Base-by-base conservation (phyloP, 23 red algal species). In the Gracilaria gracilis region DNA sequence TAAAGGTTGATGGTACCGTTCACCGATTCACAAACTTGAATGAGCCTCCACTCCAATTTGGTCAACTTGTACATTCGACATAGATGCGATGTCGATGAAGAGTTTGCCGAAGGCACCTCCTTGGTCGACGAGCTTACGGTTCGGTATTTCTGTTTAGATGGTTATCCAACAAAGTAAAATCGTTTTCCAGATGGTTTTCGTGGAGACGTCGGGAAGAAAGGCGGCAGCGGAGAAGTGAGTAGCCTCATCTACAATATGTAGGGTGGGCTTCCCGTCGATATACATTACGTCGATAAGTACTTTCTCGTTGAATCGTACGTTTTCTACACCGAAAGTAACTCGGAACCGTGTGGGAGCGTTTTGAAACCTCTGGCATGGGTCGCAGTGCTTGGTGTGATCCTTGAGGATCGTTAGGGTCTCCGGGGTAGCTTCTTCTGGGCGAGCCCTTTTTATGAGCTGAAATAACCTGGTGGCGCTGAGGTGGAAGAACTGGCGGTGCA, bases 281-380 rank as follows among this genome's bases (percentile, higher is more conserved):
- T 92, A 92, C 64, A 92, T 83, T 29, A 92, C 66, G 39, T 92
- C 88, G 21, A 83, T 50, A 15, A 71, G 82, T 44, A 92, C 7
- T 7, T 3, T 20, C 15, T 92, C 59, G 44, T 92, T 92, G 48
- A 83, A 92, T 0, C 35, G 25, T 28, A 39, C 79, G 55, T 92
- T 79, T 51, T 79, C 85, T 5, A 69, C 39, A 0, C 85, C 70
- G 21, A 89, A 16, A 35, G 70, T 19, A 54, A 89, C 70, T 31
- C 71, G 57, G 64, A 89, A 89, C 14, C 85, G 67, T 24, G 49
- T 79, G 5, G 85, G 85, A 4, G 70, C 67, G 40, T 5, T 9
- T 36, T 62, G 19, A 64, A 89, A 79, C 33, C 85, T 39, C 28
- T 79, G 53, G 47, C 85, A 89, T 17, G 70, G 85, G 35, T 89